Evolutionary conservation across 257 asterid genomes (phyloP).

Genomic region (Jasminum sambac): DNA sequence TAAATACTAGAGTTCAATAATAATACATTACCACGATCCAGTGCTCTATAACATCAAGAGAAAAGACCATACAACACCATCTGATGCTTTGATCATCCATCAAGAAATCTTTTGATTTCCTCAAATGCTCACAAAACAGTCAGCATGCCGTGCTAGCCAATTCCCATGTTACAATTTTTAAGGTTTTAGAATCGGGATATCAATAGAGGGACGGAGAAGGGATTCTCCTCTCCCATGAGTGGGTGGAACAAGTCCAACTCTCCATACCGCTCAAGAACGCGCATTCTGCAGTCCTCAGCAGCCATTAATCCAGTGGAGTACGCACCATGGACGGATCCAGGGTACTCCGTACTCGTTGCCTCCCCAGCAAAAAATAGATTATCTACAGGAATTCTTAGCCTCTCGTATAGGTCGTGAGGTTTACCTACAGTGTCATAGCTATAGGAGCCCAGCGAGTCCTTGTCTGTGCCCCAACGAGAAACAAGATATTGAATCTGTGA

Average conservation of each 20-base stretch:
- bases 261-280: conserved; percentile 81
- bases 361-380: conserved; percentile 92
- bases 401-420: conserved; percentile 77
- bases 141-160: conserved; percentile 25
- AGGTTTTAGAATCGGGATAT: conserved; percentile 58
- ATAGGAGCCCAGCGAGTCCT: conserved; percentile 74
- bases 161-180: background rate
- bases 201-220: conserved; percentile 61
- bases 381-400: conserved; percentile 79
- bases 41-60: background rate
- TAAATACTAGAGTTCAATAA: background rate
- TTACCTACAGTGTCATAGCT: conserved; percentile 81
- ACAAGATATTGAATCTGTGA: conserved; percentile 85
- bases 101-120: conserved; percentile 38
- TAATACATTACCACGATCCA: background rate
- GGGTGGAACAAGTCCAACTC: conserved; percentile 79
- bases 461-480: conserved; percentile 86
- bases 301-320: conserved; percentile 85
- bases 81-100: conserved; percentile 59
- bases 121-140: conserved; percentile 52
- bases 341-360: conserved; percentile 73
- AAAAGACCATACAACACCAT: conserved; percentile 17
- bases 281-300: conserved; percentile 92
- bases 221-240: conserved; percentile 65
- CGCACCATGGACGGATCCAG: conserved; percentile 94